Evolutionary conservation across 148 eudicot genomes (phyloP).

Genomic region (Amaranthus cruentus): DNA sequence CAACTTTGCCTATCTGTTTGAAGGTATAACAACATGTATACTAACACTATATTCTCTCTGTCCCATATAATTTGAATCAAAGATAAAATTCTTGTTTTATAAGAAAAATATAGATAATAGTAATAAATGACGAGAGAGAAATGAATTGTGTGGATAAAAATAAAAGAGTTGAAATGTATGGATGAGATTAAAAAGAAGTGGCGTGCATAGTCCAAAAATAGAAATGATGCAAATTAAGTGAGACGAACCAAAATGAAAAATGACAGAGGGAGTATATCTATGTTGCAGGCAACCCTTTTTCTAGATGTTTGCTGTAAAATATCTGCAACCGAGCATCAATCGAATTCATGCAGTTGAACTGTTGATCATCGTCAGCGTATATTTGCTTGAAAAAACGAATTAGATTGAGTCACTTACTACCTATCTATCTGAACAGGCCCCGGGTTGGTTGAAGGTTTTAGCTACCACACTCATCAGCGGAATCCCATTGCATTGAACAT

Average conservation of each 20-base stretch:
- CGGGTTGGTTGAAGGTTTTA: slow-evolving; percentile 34
- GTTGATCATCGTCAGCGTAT: slow-evolving; percentile 17
- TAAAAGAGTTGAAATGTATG: too few relatives aligned
- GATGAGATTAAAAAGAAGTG: too few relatives aligned
- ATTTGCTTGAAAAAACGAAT: slow-evolving; percentile 9
- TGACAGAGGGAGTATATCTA: too few relatives aligned
- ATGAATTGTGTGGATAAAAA: too few relatives aligned
- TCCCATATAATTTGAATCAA: too few relatives aligned
- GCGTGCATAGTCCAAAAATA: too few relatives aligned
- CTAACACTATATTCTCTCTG: not conserved
- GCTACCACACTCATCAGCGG: slow-evolving; percentile 38
- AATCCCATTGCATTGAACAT: slow-evolving; percentile 44
- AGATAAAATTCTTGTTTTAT: too few relatives aligned
- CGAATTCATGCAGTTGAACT: slow-evolving; percentile 16
- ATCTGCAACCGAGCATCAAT: slow-evolving; percentile 5
- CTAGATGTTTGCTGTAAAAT: not conserved
- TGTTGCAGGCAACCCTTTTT: slow-evolving; percentile 13
- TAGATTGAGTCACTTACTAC: slow-evolving; percentile 30
- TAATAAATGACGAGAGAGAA: too few relatives aligned
- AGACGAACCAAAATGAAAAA: too few relatives aligned
- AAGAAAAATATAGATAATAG: too few relatives aligned
- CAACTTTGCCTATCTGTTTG: slow-evolving; percentile 76
- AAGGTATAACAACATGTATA: slow-evolving; percentile 44
- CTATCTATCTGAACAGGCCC: slow-evolving; percentile 54
- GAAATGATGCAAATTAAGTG: too few relatives aligned